phyloP scores from a whole-genome alignment of 2,329 filamentous ascomycete species.

The Pseudophaeomoniella oleicola region DNA sequence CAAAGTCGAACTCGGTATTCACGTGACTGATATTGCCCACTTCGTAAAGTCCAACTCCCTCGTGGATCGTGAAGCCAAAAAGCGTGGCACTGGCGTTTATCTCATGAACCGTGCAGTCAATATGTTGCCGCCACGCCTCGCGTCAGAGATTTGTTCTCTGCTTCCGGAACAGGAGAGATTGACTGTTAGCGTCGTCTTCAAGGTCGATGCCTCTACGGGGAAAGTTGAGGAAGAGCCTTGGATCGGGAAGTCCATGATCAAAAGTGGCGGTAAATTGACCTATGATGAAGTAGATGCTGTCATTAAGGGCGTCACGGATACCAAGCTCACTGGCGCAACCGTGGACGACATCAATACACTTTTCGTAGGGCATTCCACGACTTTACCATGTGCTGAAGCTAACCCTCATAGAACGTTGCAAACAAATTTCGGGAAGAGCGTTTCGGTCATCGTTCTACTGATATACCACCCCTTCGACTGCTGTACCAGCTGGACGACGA shows the following conservation, averaged over 20 bases:
- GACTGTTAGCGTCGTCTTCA: conserved; percentile 85
- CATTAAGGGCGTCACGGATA: conserved; percentile 47
- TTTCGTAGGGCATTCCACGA: conserved; percentile 36
- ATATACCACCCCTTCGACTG: conserved; percentile 73
- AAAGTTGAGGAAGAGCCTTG: conserved; percentile 77
- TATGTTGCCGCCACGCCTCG: conserved; percentile 75
- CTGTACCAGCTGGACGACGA: conserved; percentile 93
- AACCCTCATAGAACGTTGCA: conserved; percentile 45
- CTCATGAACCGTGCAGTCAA: conserved; percentile 79
- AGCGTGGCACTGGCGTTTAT: conserved; percentile 91
- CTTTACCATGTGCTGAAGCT: background rate
- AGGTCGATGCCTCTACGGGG: conserved; percentile 68
- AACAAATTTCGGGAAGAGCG: conserved; percentile 84
- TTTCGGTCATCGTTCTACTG: conserved; percentile 63
- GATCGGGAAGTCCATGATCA: conserved; percentile 88
- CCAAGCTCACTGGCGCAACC: conserved; percentile 50
- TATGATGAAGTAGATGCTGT: conserved; percentile 78
- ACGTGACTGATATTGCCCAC: conserved; percentile 88
- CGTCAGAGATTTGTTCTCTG: conserved; percentile 76
- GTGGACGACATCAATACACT: conserved; percentile 69
- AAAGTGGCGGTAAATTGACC: conserved; percentile 72
- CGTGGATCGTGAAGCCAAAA: conserved; percentile 93
- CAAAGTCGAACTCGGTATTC: conserved; percentile 84
- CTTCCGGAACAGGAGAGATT: conserved; percentile 77
- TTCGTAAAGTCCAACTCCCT: conserved; percentile 94